These are phyloP conservation scores for Trichoderma atroviride DNA, from an alignment of 2,329 filamentous ascomycete genomes.

Conservation along the genomic window DNA sequence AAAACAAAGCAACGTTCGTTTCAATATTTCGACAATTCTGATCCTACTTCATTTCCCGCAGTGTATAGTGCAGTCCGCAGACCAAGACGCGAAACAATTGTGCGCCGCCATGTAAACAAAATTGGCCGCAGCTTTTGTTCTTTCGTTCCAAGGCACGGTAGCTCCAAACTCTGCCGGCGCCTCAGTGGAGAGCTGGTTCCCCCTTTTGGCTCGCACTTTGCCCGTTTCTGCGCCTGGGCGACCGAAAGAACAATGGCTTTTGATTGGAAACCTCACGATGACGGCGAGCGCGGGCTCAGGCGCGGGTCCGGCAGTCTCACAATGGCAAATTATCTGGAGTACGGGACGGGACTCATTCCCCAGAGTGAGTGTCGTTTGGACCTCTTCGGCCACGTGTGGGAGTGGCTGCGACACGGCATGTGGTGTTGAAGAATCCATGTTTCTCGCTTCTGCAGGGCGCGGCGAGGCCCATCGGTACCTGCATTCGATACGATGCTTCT, in stretches of 20 bases:
- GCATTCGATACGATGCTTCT: constrained; percentile 1
- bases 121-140: neutral
- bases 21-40: neutral
- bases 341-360: neutral
- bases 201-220: constrained; percentile 11
- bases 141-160: neutral
- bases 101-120: neutral
- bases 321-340: neutral
- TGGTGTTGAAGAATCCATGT: constrained; percentile 7
- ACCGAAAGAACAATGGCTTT: neutral
- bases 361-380: constrained; percentile 12
- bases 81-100: neutral
- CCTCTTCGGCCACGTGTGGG: constrained; percentile 12
- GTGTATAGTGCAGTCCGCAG: neutral
- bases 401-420: constrained; percentile 12
- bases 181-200: constrained; percentile 15
- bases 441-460: constrained; percentile 17
- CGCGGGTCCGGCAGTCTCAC: neutral
- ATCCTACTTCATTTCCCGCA: neutral
- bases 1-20: constrained; percentile 1
- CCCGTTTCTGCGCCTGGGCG: neutral
- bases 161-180: neutral
- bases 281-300: neutral
- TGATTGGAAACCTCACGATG: neutral
- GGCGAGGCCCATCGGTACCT: constrained; percentile 10